Base-by-base conservation (phyloP, 2,329 filamentous ascomycete genomes). In the Stachybotrys chlorohalonatus region DNA sequence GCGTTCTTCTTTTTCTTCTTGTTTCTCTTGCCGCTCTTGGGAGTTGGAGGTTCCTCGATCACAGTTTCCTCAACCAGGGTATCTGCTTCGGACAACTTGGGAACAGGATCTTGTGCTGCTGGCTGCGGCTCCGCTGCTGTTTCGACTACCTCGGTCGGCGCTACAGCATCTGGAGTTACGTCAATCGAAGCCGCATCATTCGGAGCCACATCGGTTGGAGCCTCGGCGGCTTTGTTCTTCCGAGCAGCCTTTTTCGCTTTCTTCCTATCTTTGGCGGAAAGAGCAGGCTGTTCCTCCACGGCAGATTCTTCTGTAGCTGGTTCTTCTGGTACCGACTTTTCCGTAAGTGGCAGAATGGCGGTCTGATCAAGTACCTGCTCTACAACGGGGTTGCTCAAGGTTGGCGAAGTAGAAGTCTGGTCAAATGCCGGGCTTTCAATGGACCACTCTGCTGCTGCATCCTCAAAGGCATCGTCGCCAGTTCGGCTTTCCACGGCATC, bases 401-500 rank as follows among this genome's bases (percentile, higher is more conserved):
- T 31, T 16, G 46, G 46, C 16, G 54, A 46, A 13, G 31, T 49
- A 11, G 55, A 36, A 9, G 51, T 46, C 31, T 46, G 50, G 7
- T 51, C 32, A 30, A 31, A 13, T 6, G 55, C 47, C 13, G 54
- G 17, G 1, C 32, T 11, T 31, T 58, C 57, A 30, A 13, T 39
- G 39, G 31, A 45, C 16, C 46, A 36, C 17, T 54, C 50, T 3
- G 49, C 1, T n/a, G 31, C 16, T 24, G 46, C 36, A 17, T 50
- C 48, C 30, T 51, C 31, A 9, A 55, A 39, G 15, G 55, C 49
- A 32, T 60, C 61, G 39, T 56, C 45, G 30, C 53, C 53, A 16
- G 32, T 66, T 60, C 56, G 55, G 2, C 60, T 62, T 31, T 70
- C 68, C 7, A 62, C 30, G 9, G 68, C 68, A 46, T 72, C 70